Conservation (phyloP, 208 protist species). For the Spongospora subterranea region DNA sequence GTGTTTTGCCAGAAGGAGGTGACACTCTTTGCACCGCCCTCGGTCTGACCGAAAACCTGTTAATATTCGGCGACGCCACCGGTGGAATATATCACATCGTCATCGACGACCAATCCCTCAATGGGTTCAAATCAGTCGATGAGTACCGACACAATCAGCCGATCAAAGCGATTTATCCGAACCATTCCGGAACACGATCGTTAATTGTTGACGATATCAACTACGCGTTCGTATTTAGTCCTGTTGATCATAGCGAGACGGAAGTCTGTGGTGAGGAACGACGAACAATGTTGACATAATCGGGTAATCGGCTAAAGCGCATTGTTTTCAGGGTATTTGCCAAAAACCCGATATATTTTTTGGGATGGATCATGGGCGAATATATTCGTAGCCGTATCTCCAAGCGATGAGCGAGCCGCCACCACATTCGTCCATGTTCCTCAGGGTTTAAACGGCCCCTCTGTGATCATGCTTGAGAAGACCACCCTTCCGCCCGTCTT, state of each 20-base stretch:
- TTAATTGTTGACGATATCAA: slow-evolving; percentile 85
- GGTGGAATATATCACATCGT: neutral
- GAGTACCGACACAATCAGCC: slow-evolving; percentile 61
- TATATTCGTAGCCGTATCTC: slow-evolving; percentile 86
- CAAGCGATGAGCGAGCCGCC: slow-evolving; percentile 78
- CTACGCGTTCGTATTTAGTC: slow-evolving; percentile 84
- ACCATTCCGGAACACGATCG: slow-evolving; percentile 85
- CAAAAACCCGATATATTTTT: slow-evolving; percentile 78
- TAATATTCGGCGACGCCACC: neutral
- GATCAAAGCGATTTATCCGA: slow-evolving; percentile 83
- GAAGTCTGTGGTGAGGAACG: slow-evolving; percentile 69
- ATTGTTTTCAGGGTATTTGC: slow-evolving; percentile 79
- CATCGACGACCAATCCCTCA: neutral
- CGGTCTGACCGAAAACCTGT: neutral
- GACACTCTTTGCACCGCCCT: neutral
- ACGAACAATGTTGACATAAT: neutral
- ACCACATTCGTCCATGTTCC: slow-evolving; percentile 86
- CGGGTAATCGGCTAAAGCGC: neutral
- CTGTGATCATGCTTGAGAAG: slow-evolving; percentile 71
- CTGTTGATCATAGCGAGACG: slow-evolving; percentile 79
- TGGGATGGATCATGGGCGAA: slow-evolving; percentile 82
- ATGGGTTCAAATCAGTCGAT: neutral
- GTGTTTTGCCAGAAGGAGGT: neutral
- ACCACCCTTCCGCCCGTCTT: slow-evolving; percentile 40
- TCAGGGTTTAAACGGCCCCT: slow-evolving; percentile 84